Conservation (phyloP, 2,329 filamentous ascomycete species). For the Sphaerulina populicola region DNA sequence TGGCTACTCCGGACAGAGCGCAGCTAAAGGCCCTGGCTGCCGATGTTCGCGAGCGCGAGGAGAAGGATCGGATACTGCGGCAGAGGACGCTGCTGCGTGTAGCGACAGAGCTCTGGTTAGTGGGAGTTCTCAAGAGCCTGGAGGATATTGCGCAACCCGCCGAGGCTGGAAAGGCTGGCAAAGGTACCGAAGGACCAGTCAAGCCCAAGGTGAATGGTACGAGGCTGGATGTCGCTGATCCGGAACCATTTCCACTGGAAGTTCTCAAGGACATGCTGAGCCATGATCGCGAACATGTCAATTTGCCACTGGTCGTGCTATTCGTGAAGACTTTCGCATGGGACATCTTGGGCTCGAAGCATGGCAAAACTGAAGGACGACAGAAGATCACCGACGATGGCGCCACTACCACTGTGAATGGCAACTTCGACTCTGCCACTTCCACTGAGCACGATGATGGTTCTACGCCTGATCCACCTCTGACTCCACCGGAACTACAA, state of each 20-base stretch:
- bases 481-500: slow-evolving; percentile 68
- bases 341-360: slow-evolving; percentile 80
- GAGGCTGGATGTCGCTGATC: slow-evolving; percentile 54
- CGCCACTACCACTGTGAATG: slow-evolving; percentile 47
- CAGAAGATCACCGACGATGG: slow-evolving; percentile 79
- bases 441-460: slow-evolving; percentile 46
- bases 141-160: slow-evolving; percentile 59
- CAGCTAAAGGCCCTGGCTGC: slow-evolving; percentile 67
- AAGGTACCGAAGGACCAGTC: slow-evolving; percentile 47
- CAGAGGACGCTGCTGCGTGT: slow-evolving; percentile 81
- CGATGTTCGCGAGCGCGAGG: slow-evolving; percentile 85
- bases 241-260: slow-evolving; percentile 91
- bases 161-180: slow-evolving; percentile 51
- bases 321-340: slow-evolving; percentile 96
- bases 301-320: slow-evolving; percentile 81
- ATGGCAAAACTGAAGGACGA: slow-evolving; percentile 63
- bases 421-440: slow-evolving; percentile 45
- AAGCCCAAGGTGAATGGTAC: slow-evolving; percentile 55
- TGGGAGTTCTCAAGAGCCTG: slow-evolving; percentile 75
- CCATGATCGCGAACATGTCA: slow-evolving; percentile 84
- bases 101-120: slow-evolving; percentile 92
- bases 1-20: slow-evolving; percentile 83
- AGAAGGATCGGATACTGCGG: slow-evolving; percentile 81
- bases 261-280: slow-evolving; percentile 95
- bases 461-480: slow-evolving; percentile 57